phyloP scores from a whole-genome alignment of 1,284 basidiomycete species.

The Pseudomicrostroma phylloplanum region DNA sequence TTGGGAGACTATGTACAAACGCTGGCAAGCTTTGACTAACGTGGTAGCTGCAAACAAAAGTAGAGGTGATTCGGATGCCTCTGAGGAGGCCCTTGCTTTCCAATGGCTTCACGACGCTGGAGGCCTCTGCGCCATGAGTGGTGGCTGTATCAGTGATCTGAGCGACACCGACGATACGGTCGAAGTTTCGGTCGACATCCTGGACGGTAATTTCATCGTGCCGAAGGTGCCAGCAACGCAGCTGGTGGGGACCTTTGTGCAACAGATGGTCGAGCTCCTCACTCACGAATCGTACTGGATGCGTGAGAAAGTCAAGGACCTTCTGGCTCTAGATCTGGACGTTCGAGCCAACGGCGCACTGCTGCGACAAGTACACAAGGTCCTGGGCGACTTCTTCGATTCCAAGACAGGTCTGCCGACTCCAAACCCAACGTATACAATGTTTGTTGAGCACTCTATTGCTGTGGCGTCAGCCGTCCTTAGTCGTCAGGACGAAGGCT shows the following conservation, averaged over 20 bases:
- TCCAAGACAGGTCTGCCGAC: slow-evolving; percentile 19
- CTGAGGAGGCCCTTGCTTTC: slow-evolving; percentile 20
- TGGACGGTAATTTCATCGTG: background rate
- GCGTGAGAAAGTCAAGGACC: slow-evolving; percentile 47
- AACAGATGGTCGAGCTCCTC: slow-evolving; percentile 47
- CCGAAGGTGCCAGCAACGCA: slow-evolving; percentile 19
- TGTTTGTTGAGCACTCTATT: slow-evolving; percentile 47
- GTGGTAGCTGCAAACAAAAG: slow-evolving; percentile 47
- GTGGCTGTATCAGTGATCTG: slow-evolving; percentile 55
- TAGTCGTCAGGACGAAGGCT: slow-evolving; percentile 25
- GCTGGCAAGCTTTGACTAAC: slow-evolving; percentile 58
- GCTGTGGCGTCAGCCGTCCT: slow-evolving; percentile 38
- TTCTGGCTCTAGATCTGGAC: slow-evolving; percentile 37
- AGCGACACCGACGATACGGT: background rate
- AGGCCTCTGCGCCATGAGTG: slow-evolving; percentile 70
- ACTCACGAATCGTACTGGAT: slow-evolving; percentile 46
- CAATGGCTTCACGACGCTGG: slow-evolving; percentile 82
- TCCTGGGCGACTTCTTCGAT: slow-evolving; percentile 46
- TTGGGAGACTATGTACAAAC: slow-evolving; percentile 72
- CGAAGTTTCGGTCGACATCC: slow-evolving; percentile 16
- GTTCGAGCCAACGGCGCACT: slow-evolving; percentile 36
- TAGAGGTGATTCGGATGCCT: slow-evolving; percentile 58
- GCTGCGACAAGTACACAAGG: slow-evolving; percentile 40
- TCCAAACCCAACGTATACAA: slow-evolving; percentile 38
- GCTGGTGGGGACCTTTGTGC: slow-evolving; percentile 34